A percentile compares a stretch with the other conserved stretches of the same genome.
phyloP scores from a whole-genome alignment of 305 asterid species.

The Ilex paraguariensis region DNA sequence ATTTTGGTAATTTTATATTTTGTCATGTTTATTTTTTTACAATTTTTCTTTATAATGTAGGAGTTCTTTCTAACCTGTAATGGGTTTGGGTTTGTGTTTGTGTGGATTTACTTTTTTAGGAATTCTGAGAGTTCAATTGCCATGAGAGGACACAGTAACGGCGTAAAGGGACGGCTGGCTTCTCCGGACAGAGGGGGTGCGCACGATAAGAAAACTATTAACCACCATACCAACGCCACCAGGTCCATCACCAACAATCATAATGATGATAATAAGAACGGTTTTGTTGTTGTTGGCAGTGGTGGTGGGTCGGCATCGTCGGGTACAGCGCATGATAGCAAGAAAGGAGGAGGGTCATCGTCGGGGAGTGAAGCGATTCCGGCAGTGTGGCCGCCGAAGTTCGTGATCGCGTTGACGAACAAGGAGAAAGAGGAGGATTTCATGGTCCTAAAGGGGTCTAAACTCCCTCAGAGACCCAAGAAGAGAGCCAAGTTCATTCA shows the following conservation, averaged over 20 bases:
- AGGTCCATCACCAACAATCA: constrained; percentile 21
- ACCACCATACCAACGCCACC: constrained; percentile 23
- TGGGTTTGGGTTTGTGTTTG: neutral
- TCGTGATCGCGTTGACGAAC: constrained; percentile 74
- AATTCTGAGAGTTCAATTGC: constrained; percentile 66
- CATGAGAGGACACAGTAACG: constrained; percentile 87
- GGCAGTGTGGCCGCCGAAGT: constrained; percentile 79
- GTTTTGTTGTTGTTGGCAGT: constrained; percentile 9
- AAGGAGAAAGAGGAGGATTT: constrained; percentile 98
- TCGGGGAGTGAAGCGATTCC: constrained; percentile 64
- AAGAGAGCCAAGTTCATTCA: constrained; percentile 85
- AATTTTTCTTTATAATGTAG: constrained; percentile 4
- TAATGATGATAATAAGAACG: constrained; percentile 29
- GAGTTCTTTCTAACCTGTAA: neutral
- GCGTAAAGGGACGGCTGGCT: constrained; percentile 52
- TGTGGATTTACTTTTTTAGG: constrained; percentile 28
- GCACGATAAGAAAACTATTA: constrained; percentile 19
- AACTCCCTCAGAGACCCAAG: constrained; percentile 94
- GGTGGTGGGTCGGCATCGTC: constrained; percentile 74
- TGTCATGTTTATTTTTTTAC: constrained; percentile 8
- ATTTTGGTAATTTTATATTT: constrained; percentile 33
- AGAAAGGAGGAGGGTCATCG: constrained; percentile 58
- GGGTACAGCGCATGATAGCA: constrained; percentile 53
- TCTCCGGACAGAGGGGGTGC: constrained; percentile 64
- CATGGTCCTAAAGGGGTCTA: constrained; percentile 87